Percentiles rank a stretch among this genome's conserved stretches.
Conservation (phyloP, 1,284 basidiomycete genomes). For the Papiliotrema nemorosa region DNA sequence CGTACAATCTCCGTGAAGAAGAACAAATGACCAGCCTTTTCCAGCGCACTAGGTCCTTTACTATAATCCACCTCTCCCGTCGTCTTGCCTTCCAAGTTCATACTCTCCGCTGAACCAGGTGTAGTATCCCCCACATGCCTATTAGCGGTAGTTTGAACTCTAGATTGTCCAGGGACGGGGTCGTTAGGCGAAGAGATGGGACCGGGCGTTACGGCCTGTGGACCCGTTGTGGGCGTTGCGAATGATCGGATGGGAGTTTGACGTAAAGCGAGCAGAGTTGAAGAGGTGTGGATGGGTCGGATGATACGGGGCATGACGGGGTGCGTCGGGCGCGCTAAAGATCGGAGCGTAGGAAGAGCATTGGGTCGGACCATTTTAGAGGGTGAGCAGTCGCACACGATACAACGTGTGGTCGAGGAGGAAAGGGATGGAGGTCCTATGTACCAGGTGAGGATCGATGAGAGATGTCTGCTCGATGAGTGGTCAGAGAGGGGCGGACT, state of each 20-base stretch:
- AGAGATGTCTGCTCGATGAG: constrained; percentile 1
- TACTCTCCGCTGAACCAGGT: not conserved
- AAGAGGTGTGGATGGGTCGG: not conserved
- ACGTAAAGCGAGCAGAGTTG: not conserved
- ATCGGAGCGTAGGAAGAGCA: not conserved
- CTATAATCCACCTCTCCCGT: constrained; percentile 41
- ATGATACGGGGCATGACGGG: not conserved
- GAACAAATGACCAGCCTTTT: constrained; percentile 95
- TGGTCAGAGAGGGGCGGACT: too few relatives aligned
- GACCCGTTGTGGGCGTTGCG: not conserved
- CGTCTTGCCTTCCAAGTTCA: not conserved
- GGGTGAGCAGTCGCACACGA: not conserved
- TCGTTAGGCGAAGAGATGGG: not conserved
- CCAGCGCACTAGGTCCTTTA: constrained; percentile 77
- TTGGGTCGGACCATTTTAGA: constrained; percentile 2
- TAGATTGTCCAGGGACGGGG: not conserved
- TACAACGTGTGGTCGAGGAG: not conserved
- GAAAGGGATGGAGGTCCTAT: not conserved
- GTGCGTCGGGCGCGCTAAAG: not conserved
- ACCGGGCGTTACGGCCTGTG: not conserved
- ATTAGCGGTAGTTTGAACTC: not conserved
- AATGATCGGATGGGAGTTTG: not conserved
- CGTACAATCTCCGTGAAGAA: constrained; percentile 98
- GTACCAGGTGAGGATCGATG: not conserved
- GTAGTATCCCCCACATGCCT: not conserved